Evolutionary conservation across 768 basidiomycete species (phyloP).

Genomic region (Candolleomyces aberdarensis): DNA sequence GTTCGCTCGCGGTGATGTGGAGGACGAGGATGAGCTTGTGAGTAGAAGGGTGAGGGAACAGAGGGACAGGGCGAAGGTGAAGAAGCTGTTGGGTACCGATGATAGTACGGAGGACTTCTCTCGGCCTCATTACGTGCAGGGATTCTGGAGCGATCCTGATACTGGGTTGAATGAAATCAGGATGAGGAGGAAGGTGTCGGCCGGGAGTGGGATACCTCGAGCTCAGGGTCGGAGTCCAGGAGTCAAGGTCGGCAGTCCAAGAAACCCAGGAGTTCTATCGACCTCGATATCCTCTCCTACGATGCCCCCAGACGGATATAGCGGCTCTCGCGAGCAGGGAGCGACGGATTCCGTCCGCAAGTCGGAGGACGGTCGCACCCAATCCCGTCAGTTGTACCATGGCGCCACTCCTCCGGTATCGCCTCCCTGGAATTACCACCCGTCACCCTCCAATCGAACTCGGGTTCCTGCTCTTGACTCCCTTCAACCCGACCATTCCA

Average conservation of each 20-base stretch:
- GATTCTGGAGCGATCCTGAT: conserved; percentile 1
- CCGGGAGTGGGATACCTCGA: neutral
- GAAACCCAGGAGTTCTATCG: too few species aligned
- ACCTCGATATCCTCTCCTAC: too few species aligned
- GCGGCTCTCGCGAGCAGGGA: too few species aligned
- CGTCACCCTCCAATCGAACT: neutral
- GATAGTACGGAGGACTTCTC: neutral
- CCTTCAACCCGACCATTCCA: neutral
- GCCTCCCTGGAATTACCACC: neutral
- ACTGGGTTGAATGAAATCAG: neutral
- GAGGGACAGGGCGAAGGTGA: neutral
- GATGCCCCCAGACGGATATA: too few species aligned
- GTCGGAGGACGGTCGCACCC: too few species aligned
- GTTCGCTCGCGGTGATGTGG: neutral
- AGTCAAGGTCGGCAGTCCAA: too few species aligned
- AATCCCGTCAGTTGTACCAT: neutral
- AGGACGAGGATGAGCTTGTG: neutral
- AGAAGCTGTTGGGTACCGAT: neutral
- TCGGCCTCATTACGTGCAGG: neutral
- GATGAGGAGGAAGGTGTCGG: neutral
- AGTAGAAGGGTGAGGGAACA: neutral
- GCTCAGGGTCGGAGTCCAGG: too few species aligned
- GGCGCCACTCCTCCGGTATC: neutral
- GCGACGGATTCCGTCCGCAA: too few species aligned
- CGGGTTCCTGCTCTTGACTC: conserved; percentile 4